Evolutionary conservation across 192 early-diverging fungal species (phyloP), one percentile per base, ranked within the genome.

Genomic region (Diversispora epigaea): DNA sequence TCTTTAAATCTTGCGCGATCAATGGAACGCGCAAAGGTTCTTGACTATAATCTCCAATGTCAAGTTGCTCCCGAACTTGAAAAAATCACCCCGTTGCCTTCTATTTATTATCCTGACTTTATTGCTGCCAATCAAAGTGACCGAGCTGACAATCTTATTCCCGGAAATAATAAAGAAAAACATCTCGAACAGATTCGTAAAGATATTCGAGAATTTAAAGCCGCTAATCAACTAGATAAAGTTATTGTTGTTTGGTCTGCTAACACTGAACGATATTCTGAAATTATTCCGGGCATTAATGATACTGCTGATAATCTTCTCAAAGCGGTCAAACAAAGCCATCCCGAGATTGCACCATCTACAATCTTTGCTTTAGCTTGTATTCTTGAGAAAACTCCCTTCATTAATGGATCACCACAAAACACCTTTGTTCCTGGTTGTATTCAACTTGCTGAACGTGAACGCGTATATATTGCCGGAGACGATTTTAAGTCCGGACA

Each of bases 401-500:
- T 99, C 84, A 91, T 99, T 88, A 99, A 99, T 87, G 97, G 97
- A 25, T 94, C 93, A 41, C 97, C 97, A 62, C 97, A 99, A 85
- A 99, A 99, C 92, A 98, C 97, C 74, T 96, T 99, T 84, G 97
- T 99, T 61, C 97, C 97, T 8, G 97, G 97, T 76, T 87, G 89
- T 54, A 87, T 99, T 39, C 89, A 90, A 76, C 88, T 98, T 39
- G 96, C 97, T 68, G 92, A 95, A 81, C 92, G 90, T 66, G 83
- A 98, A 78, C 86, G 85, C 75, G 91, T 93, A 65, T 95, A 95
- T 82, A 93, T 99, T 78, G 97, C 95, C 75, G 97, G 97, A 79
- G 97, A 99, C 81, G 97, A 99, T 86, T 99, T 99, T 93, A 99
- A 99, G 89, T 94, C 93, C 77, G 97, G 97, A 50, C 97, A 99